phyloP scores from a whole-genome alignment of 23 red algal species.

The Gracilaria caudata region DNA sequence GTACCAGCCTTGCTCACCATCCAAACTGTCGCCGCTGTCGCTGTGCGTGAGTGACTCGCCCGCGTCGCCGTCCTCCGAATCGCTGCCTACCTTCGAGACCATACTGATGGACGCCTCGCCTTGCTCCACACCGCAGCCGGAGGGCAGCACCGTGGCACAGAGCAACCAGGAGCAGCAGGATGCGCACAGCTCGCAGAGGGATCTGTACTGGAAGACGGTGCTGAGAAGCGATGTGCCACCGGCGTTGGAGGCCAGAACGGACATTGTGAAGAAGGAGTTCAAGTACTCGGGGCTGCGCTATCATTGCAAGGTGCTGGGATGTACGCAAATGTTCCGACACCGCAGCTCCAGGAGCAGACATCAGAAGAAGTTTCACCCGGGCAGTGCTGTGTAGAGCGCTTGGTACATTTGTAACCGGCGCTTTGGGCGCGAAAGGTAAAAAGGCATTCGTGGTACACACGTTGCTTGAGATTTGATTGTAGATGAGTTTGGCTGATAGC shows the following conservation, averaged over 20 bases:
- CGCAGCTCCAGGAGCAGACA: conserved; percentile 21
- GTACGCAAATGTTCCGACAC: conserved; percentile 10
- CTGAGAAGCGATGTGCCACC: background rate
- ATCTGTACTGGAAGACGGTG: background rate
- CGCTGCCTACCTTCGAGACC: background rate
- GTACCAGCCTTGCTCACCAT: no score
- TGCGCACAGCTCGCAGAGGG: background rate
- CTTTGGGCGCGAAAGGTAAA: no score
- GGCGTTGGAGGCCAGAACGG: background rate
- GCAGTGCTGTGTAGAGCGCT: background rate
- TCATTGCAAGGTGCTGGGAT: conserved; percentile 17
- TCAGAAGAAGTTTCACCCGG: conserved; percentile 2
- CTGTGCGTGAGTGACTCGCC: background rate
- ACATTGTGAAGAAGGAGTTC: background rate
- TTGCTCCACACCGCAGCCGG: background rate
- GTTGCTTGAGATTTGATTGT: no score
- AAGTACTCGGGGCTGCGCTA: conserved; percentile 6
- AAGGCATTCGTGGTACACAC: no score
- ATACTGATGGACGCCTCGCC: background rate
- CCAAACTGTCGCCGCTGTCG: no score
- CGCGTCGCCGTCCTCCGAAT: background rate
- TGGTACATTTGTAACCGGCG: no score
- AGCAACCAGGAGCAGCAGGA: no score
- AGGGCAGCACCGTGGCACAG: no score
- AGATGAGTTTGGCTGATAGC: no score